Percentiles rank a stretch among this genome's conserved stretches.
Conservation (phyloP, 768 basidiomycete species). For the Phanerochaete sordida region DNA sequence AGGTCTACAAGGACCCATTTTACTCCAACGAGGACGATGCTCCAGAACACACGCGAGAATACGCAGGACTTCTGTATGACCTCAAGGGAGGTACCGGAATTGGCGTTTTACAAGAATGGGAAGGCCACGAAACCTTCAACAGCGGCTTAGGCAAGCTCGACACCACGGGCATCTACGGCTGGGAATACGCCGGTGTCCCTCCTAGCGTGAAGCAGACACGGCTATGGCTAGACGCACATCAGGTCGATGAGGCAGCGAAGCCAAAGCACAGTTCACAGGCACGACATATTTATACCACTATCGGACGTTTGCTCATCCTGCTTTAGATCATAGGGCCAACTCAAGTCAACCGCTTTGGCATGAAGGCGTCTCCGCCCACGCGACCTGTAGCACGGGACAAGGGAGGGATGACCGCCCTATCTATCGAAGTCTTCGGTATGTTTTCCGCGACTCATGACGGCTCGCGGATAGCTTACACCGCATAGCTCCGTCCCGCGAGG, state of each 20-base stretch:
- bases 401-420: constrained; percentile 74
- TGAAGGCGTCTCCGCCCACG: constrained; percentile 50
- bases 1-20: constrained; percentile 73
- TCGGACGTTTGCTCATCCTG: not conserved
- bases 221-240: constrained; percentile 44
- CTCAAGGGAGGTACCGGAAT: constrained; percentile 65
- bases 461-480: not conserved
- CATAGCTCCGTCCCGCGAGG: constrained; percentile 62
- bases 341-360: constrained; percentile 65
- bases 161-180: constrained; percentile 47
- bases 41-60: constrained; percentile 66
- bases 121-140: constrained; percentile 7
- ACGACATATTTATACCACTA: constrained; percentile 5
- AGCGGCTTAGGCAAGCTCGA: not conserved
- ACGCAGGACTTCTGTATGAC: constrained; percentile 72
- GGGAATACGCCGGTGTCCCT: constrained; percentile 78
- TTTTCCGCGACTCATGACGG: not conserved
- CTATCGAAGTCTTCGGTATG: constrained; percentile 84
- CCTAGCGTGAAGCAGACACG: constrained; percentile 56
- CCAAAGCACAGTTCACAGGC: constrained; percentile 50
- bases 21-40: constrained; percentile 75
- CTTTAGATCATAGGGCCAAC: constrained; percentile 70
- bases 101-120: constrained; percentile 59
- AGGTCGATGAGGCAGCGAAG: constrained; percentile 15
- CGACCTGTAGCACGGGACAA: constrained; percentile 48